phyloP scores from a whole-genome alignment of 768 basidiomycete species.

The Dioszegia aurantiaca region DNA sequence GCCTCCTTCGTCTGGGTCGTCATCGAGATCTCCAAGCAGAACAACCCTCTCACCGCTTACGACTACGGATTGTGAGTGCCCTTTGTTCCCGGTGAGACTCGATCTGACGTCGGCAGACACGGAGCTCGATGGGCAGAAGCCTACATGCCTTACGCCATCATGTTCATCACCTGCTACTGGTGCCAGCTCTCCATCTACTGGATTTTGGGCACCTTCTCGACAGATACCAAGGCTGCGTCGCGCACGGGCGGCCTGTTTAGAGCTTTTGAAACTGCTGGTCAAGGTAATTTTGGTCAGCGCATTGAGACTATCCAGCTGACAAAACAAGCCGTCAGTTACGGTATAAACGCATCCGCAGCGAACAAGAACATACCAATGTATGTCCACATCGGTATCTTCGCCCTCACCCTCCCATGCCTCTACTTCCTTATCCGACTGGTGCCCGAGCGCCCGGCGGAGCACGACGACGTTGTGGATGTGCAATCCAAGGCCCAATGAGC shows the following conservation, averaged over 20 bases:
- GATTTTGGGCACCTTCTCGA: constrained; percentile 30
- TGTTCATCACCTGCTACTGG: constrained; percentile 8
- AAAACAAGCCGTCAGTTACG: constrained; percentile 9
- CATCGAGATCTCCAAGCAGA: constrained; percentile 10
- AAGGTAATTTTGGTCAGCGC: constrained; percentile 23
- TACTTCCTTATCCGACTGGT: constrained; percentile 20
- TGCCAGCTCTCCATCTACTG: constrained; percentile 36
- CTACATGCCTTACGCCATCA: constrained; percentile 12
- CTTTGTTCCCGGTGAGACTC: no score
- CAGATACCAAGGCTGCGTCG: constrained; percentile 26
- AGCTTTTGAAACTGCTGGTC: constrained; percentile 32
- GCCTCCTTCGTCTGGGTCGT: constrained; percentile 34
- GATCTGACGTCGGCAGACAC: constrained; percentile 4
- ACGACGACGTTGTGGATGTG: constrained; percentile 22
- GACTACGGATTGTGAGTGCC: constrained; percentile 3
- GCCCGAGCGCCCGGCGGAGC: constrained; percentile 19
- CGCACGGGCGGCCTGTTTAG: constrained; percentile 37
- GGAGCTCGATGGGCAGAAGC: constrained; percentile 5
- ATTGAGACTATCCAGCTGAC: no score
- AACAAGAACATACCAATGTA: constrained; percentile 23
- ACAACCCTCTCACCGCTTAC: not conserved
- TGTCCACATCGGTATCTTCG: constrained; percentile 22
- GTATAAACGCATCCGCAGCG: constrained; percentile 19
- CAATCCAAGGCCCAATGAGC: not conserved
- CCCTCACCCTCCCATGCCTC: constrained; percentile 19